A percentile compares a stretch with the other conserved stretches of the same genome.
Evolutionary conservation across 768 basidiomycete species (phyloP).

Genomic region (Mycena kentingensis): DNA sequence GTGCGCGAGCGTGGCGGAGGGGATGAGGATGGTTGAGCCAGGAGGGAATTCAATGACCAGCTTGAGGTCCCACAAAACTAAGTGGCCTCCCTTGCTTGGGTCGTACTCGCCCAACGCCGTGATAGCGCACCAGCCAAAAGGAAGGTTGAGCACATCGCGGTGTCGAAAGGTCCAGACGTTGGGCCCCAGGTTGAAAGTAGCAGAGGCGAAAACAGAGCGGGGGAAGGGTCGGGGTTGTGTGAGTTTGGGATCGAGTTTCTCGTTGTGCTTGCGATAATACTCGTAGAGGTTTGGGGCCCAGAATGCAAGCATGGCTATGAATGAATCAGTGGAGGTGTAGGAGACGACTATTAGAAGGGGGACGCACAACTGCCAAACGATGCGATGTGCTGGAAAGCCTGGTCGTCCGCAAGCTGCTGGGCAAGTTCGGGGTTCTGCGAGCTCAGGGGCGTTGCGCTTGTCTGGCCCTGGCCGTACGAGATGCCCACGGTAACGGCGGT

Average conservation of each 20-base stretch:
- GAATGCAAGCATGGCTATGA: not conserved
- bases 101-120: too few relatives aligned
- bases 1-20: not conserved
- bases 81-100: too few relatives aligned
- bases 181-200: not conserved
- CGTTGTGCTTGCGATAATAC: not conserved
- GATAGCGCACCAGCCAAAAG: too few relatives aligned
- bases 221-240: not conserved
- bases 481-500: too few relatives aligned
- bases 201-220: not conserved
- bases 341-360: not conserved
- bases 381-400: not conserved
- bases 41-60: too few relatives aligned
- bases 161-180: not conserved
- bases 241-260: not conserved
- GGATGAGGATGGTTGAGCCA: too few relatives aligned
- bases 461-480: too few relatives aligned
- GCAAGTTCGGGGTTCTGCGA: too few relatives aligned
- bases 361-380: not conserved
- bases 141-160: too few relatives aligned
- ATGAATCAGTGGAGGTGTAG: not conserved
- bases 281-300: not conserved
- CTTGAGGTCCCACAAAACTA: too few relatives aligned
- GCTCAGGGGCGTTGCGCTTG: too few relatives aligned
- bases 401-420: too few relatives aligned